Conservation (phyloP, 345 rosid genomes). For the Rhizophora apiculata region DNA sequence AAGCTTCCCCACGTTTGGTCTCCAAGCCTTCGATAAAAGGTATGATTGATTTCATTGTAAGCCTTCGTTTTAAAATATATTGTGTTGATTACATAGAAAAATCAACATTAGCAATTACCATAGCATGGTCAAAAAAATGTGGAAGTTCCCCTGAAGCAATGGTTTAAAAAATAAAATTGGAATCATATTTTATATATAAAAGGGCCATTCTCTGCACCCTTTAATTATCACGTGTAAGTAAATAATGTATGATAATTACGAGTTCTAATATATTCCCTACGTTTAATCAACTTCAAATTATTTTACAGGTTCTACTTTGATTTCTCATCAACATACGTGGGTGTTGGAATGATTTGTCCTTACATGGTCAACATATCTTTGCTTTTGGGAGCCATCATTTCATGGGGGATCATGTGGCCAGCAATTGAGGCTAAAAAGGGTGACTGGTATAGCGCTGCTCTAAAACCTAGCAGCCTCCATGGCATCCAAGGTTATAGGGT, state of each 20-base stretch:
- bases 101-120: too few relatives aligned
- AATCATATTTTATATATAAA: too few relatives aligned
- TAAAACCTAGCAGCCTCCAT: slow-evolving; percentile 49
- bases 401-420: slow-evolving; percentile 95
- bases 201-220: too few relatives aligned
- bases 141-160: too few relatives aligned
- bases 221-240: too few relatives aligned
- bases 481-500: slow-evolving; percentile 86
- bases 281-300: too few relatives aligned
- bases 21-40: slow-evolving; percentile 54
- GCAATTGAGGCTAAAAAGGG: slow-evolving; percentile 62
- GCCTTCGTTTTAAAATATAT: too few relatives aligned
- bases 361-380: slow-evolving; percentile 77
- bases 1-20: slow-evolving; percentile 77
- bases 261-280: too few relatives aligned
- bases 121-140: too few relatives aligned
- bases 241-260: too few relatives aligned
- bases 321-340: slow-evolving; percentile 83
- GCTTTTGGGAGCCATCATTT: slow-evolving; percentile 70
- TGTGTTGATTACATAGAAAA: too few relatives aligned
- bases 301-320: slow-evolving; percentile 74
- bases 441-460: slow-evolving; percentile 56
- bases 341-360: slow-evolving; percentile 94
- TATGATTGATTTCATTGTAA: slow-evolving; percentile 12
- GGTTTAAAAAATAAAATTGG: too few relatives aligned